Conservation (phyloP, 176 grass and related monocot genomes). For the Avena insularis region DNA sequence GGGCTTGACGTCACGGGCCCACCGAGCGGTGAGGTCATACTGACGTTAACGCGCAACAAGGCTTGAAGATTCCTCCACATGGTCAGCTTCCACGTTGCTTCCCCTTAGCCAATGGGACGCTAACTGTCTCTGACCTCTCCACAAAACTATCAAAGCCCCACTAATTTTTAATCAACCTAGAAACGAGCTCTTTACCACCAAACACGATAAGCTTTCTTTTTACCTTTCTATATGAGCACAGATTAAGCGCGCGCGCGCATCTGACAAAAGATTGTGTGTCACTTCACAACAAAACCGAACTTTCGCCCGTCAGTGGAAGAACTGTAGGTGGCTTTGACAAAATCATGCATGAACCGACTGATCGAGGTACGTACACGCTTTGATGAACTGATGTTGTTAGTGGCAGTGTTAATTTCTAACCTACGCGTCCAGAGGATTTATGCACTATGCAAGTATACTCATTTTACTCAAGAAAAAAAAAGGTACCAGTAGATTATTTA, state of each 20-base stretch:
- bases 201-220: neutral
- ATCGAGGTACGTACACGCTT: neutral
- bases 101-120: neutral
- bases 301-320: neutral
- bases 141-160: neutral
- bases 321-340: neutral
- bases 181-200: neutral
- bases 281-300: neutral
- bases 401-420: neutral
- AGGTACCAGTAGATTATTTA: neutral
- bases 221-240: neutral
- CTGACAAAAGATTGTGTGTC: neutral
- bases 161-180: neutral
- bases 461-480: neutral
- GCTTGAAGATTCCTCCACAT: conserved; percentile 14
- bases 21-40: neutral
- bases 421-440: neutral
- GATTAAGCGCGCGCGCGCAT: neutral
- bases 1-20: neutral
- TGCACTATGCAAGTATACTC: neutral
- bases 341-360: neutral
- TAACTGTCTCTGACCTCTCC: neutral
- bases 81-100: conserved; percentile 25
- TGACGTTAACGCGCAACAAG: neutral
- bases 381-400: neutral